Base-by-base conservation (phyloP, 306 rosid species). In the Cyamopsis tetragonoloba region DNA sequence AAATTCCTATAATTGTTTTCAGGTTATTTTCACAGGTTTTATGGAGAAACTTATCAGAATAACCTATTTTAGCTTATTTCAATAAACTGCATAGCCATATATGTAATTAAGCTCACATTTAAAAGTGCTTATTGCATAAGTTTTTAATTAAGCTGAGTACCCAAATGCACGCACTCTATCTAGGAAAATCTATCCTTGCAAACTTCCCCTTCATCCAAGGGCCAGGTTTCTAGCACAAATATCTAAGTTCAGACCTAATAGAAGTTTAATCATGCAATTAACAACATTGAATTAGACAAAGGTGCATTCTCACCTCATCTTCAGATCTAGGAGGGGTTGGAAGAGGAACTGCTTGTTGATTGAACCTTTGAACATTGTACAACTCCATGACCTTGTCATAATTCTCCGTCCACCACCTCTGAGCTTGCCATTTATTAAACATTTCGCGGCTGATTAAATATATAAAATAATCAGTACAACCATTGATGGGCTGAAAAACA, bases 341-440 rank as follows among this genome's bases (percentile, higher is more conserved):
- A 73, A 86, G 80, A 3, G 99, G 97, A 63, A 91, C 95, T 19
- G 85, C 85, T 75, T 91, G 82, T 19, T 85, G 91, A 79, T 91
- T 83, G 80, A 88, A 88, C 87, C 86, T 85, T 59, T 91, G 97
- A 77, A 91, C 97, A 79, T 91, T 91, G 88, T 91, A 91, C 64
- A 91, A 73, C 66, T 91, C 97, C 96, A 91, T 85, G 70, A 91
- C 87, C 84, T 86, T 91, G 88, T 91, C 97, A 79, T 86, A 91
- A 63, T 88, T 91, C 71, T 91, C 97, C 3, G 88, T 73, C 97
- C 97, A 91, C 97, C 97, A 91, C 66, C 88, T 85, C 65, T 91
- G 96, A 71, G 97, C 97, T 91, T 91, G 96, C 91, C 95, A 91
- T 83, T 88, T 91, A 72, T 91, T 88, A 57, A 91, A 91, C 73